Evolutionary conservation across 345 rosid species (phyloP).

Genomic region (Boechera divaricarpa): DNA sequence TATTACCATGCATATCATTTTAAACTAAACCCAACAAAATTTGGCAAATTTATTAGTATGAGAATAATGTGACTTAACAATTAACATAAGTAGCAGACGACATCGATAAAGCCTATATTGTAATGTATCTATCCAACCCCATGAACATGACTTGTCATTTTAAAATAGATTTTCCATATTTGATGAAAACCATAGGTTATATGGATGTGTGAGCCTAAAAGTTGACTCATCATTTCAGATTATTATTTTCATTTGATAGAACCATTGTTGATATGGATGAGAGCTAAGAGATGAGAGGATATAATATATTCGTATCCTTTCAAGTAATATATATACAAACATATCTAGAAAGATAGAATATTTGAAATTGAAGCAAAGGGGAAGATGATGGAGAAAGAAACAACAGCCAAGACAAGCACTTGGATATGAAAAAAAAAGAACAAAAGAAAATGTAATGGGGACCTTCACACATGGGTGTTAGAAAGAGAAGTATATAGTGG

Average conservation of each 20-base stretch:
- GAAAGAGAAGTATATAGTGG: constrained; percentile 54
- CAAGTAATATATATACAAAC: constrained; percentile 22
- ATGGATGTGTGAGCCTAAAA: constrained; percentile 33
- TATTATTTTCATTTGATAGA: constrained; percentile 31
- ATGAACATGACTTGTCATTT: constrained; percentile 43
- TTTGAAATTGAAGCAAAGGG: constrained; percentile 39
- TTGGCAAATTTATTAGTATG: background rate
- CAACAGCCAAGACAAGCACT: constrained; percentile 72
- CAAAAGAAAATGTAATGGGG: constrained; percentile 62
- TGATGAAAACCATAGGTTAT: constrained; percentile 11
- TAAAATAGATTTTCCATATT: constrained; percentile 9
- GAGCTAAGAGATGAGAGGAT: constrained; percentile 33
- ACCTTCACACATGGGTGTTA: constrained; percentile 86
- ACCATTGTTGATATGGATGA: constrained; percentile 40
- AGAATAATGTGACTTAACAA: constrained; percentile 19
- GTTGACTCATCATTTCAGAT: constrained; percentile 36
- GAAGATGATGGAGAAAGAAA: constrained; percentile 52
- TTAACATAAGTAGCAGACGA: constrained; percentile 14
- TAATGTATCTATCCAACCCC: constrained; percentile 37
- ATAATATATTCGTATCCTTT: constrained; percentile 36
- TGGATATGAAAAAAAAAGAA: constrained; percentile 31
- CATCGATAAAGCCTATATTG: constrained; percentile 9
- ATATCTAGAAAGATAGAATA: constrained; percentile 30
- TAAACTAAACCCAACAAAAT: background rate
- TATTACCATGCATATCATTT: background rate